phyloP scores from a whole-genome alignment of 225 moss, liverwort and hornwort species.

The Rhytidiadelphus loreus region DNA sequence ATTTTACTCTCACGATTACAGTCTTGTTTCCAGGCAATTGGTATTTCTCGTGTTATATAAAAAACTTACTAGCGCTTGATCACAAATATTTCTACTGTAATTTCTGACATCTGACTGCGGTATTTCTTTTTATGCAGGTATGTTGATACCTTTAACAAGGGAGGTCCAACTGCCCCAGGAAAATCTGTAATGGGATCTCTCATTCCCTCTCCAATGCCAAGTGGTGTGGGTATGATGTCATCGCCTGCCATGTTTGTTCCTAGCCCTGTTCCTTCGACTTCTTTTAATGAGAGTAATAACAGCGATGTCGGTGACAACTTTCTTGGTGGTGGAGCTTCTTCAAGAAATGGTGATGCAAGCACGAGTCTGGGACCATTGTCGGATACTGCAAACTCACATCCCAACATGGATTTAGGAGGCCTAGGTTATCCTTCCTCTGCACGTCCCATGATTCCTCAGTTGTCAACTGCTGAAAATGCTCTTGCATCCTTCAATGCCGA shows the following conservation, averaged over 20 bases:
- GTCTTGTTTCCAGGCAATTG: background rate
- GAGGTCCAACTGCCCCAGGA: constrained; percentile 33
- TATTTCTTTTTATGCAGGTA: constrained; percentile 40
- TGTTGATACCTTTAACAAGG: constrained; percentile 96
- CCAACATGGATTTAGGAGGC: constrained; percentile 14
- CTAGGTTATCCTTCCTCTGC: background rate
- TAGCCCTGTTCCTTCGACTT: constrained; percentile 22
- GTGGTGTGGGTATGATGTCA: constrained; percentile 25
- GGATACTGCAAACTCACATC: constrained; percentile 31
- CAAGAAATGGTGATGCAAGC: constrained; percentile 31
- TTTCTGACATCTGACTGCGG: background rate
- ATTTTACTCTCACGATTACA: background rate
- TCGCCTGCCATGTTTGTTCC: constrained; percentile 84
- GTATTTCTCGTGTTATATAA: background rate
- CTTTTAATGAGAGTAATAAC: constrained; percentile 20
- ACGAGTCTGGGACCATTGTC: constrained; percentile 3
- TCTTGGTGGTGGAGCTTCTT: constrained; percentile 25
- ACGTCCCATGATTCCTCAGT: constrained; percentile 3
- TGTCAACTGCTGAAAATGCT: constrained; percentile 29
- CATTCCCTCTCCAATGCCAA: constrained; percentile 45
- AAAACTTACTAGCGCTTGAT: background rate
- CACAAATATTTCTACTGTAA: background rate
- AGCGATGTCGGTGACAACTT: constrained; percentile 29
- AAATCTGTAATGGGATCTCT: constrained; percentile 60
- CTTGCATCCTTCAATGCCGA: constrained; percentile 23